A percentile compares a stretch with the other conserved stretches of the same genome.
Conservation (phyloP, 1,139 yeast species). For the Hansenula sp. region DNA sequence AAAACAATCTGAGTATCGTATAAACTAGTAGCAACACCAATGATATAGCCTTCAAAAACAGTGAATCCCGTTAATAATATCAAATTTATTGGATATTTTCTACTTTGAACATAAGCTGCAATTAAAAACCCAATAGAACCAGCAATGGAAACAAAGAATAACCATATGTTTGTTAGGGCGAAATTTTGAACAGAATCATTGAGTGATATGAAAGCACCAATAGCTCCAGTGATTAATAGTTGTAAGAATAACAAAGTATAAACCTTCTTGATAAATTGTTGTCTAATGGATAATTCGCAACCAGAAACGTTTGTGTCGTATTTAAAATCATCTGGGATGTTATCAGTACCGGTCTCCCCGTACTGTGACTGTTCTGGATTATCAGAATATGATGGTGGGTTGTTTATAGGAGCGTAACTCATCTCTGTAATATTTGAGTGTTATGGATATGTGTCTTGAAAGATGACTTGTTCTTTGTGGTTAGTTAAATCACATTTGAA, state of each 20-base stretch:
- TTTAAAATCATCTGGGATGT: slow-evolving; percentile 76
- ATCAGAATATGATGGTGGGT: slow-evolving; percentile 18
- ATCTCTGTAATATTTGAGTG: slow-evolving; percentile 2
- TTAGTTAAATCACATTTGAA: no score
- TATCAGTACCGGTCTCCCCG: slow-evolving; percentile 5
- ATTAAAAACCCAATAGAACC: slow-evolving; percentile 63
- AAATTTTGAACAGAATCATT: slow-evolving; percentile 49
- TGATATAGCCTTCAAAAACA: slow-evolving; percentile 64
- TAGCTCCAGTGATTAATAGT: slow-evolving; percentile 54
- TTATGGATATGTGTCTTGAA: no score
- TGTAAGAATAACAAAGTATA: slow-evolving; percentile 70
- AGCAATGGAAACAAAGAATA: slow-evolving; percentile 50
- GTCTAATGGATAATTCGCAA: slow-evolving; percentile 73
- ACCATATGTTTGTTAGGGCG: slow-evolving; percentile 60
- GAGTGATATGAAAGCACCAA: slow-evolving; percentile 52
- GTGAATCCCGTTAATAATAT: slow-evolving; percentile 65
- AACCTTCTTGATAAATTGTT: slow-evolving; percentile 74
- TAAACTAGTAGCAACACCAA: slow-evolving; percentile 65
- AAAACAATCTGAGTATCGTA: slow-evolving; percentile 63
- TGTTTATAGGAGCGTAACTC: slow-evolving; percentile 17
- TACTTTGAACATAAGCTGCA: slow-evolving; percentile 54
- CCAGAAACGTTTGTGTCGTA: slow-evolving; percentile 75
- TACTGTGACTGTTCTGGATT: slow-evolving; percentile 1
- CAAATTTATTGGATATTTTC: slow-evolving; percentile 64
- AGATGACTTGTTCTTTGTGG: neutral